Evolutionary conservation across 1,284 basidiomycete genomes (phyloP), one percentile per base, ranked within the genome.

Genomic region (Tremellales sp.): DNA sequence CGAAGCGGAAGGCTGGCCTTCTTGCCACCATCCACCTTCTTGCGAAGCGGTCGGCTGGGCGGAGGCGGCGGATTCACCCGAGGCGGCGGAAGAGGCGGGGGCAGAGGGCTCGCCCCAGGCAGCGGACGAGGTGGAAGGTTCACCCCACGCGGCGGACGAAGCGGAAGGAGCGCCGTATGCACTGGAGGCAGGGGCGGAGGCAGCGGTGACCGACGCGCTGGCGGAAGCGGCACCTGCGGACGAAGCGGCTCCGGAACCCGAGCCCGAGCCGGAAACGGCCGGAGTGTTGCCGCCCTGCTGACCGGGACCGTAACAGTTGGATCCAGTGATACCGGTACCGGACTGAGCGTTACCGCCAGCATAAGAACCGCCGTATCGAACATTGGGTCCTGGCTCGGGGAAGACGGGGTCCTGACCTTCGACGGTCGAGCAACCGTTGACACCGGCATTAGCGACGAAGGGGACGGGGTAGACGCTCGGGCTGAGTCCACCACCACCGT

Each of bases 401-500:
- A 65, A 72, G 17, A 72, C 67, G 35, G 65, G 60, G 31, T 64
- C 64, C 17, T 50, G 46, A 19, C 26, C 37, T 40, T 56, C 70
- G 21, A 59, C 43, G 6, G 72, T 72, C 19, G 46, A 40, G 56
- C 73, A 75, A 3, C 65, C 62, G 56, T 71, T 69, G 36, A 59
- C 54, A 40, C 58, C 53, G 29, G 52, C 52, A 57, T 76, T 77
- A 49, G 74, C 75, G 33, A 72, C 64, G 54, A 75, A 76, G 21
- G 68, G 67, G 12, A 60, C 52, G 1, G 76, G 75, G 45, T 53
- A 59, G 47, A 53, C 53, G 26, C 22, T 31, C 27, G 41, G 29
- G 40, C 36, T 49, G 21, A 65, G 49, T n/a, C 65, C 65, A 2
- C 57, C 55, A 22, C 64, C 67, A 21, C 68, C 61, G 24, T 58